Conservation (phyloP, 805 yeast genomes). For the Ogataea haglerorum region DNA sequence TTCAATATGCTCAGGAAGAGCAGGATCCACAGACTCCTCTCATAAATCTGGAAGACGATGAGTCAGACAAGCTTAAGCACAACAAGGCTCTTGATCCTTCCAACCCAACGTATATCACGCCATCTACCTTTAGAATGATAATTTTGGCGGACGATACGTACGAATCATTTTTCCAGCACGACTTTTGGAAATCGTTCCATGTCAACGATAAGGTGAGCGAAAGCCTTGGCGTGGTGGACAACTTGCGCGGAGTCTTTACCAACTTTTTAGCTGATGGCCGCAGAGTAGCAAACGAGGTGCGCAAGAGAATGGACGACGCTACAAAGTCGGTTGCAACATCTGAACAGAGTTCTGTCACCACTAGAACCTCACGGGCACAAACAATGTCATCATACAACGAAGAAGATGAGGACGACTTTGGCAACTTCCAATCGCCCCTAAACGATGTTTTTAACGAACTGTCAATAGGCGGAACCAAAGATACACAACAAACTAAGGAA, state of each 20-base stretch:
- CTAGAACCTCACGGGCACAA: conserved; percentile 21
- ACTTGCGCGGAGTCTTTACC: conserved; percentile 83
- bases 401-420: conserved; percentile 36
- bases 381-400: conserved; percentile 20
- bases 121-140: conserved; percentile 94
- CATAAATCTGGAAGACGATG: conserved; percentile 42
- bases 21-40: conserved; percentile 42
- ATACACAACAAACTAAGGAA: neutral
- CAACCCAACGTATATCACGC: conserved; percentile 67
- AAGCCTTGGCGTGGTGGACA: conserved; percentile 40
- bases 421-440: conserved; percentile 30
- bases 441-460: conserved; percentile 22
- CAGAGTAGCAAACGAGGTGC: conserved; percentile 85
- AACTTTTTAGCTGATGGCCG: conserved; percentile 89
- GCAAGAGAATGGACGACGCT: conserved; percentile 79
- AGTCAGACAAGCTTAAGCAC: conserved; percentile 41
- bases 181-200: conserved; percentile 66
- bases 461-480: conserved; percentile 22
- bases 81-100: conserved; percentile 82
- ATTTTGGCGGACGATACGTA: conserved; percentile 90
- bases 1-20: conserved; percentile 81
- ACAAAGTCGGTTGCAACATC: conserved; percentile 30
- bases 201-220: conserved; percentile 51
- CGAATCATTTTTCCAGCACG: conserved; percentile 74
- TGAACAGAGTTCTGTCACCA: conserved; percentile 18